Conservation (phyloP, 148 eudicot species). For the Suaeda aralocaspica region DNA sequence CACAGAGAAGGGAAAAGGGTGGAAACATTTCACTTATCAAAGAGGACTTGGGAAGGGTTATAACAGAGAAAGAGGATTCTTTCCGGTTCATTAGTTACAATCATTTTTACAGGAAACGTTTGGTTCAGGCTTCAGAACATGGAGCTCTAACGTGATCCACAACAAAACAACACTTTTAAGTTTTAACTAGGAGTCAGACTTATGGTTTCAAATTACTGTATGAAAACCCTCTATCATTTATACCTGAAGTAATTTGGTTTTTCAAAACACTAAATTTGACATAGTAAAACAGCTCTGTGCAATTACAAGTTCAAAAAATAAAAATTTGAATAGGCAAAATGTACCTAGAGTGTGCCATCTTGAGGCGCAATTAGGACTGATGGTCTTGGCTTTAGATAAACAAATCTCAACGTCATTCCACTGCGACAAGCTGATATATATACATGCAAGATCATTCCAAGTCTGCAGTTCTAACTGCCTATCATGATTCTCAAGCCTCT, state of each 20-base stretch:
- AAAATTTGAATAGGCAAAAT: neutral
- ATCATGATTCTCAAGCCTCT: conserved; percentile 34
- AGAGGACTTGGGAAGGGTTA: neutral
- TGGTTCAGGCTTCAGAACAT: neutral
- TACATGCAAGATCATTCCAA: conserved; percentile 74
- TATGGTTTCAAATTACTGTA: neutral
- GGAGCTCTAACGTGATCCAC: neutral
- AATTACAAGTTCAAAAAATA: conserved; percentile 3
- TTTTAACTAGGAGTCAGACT: neutral
- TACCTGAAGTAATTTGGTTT: neutral
- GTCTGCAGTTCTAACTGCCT: conserved; percentile 58
- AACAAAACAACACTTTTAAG: neutral
- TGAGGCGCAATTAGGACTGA: conserved; percentile 51
- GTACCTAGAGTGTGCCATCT: conserved; percentile 74
- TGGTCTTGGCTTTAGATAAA: conserved; percentile 62
- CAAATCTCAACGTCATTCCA: conserved; percentile 81
- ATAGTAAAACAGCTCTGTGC: neutral
- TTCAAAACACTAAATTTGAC: neutral
- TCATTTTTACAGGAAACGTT: neutral
- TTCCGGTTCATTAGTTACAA: neutral
- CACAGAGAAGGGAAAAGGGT: too few relatives aligned
- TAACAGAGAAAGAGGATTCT: neutral
- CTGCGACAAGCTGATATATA: conserved; percentile 61
- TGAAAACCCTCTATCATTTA: neutral
- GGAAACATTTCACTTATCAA: neutral